Evolutionary conservation across 2,329 filamentous ascomycete species (phyloP), one percentile per base, ranked within the genome.

Genomic region (Pseudomassariella vexata): DNA sequence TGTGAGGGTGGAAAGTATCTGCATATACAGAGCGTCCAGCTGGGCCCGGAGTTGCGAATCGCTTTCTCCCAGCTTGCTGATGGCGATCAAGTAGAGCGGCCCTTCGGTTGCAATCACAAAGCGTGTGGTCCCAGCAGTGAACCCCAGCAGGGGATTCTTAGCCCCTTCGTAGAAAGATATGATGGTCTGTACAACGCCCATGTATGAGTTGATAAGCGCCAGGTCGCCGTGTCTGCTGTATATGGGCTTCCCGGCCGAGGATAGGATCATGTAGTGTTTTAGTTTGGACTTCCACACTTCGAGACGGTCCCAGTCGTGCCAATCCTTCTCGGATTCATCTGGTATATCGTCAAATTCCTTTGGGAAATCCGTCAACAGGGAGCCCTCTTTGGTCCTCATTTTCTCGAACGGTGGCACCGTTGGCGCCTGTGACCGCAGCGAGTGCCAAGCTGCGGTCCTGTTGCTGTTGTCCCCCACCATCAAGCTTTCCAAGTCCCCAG

Each of bases 231-330:
- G 90, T 29, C 94, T 77, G 50, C 88, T 96, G 70, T 90, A 98
- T 29, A 98, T 94, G 9, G 92, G 94, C 56, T 98, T 98, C 14
- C 92, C 92, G 8, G 94, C 90, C 10, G 88, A 90, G 3, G 92
- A 96, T 2, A 98, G 67, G 48, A 98, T 94, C 60, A 98, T 78
- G 57, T 95, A 98, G 60, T 98, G 92, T 60, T 98, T 98, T 41
- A 89, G 70, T 63, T 96, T 96, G 22, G 83, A 77, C 54, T 88
- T 92, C 89, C 89, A 98, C 41, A 79, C 69, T 11, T 66, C 63
- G 24, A 95, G 66, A 17, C 86, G 64, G 28, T 68, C 61, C 28
- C 80, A 76, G 33, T 77, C 72, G 28, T 55, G 59, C 38, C 61
- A 54, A 20, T 58, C 53, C 28, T 59, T 56, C 34, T 58, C 52